Base-by-base conservation (phyloP, 495 filamentous ascomycete species). In the Lophiostoma macrostomum region DNA sequence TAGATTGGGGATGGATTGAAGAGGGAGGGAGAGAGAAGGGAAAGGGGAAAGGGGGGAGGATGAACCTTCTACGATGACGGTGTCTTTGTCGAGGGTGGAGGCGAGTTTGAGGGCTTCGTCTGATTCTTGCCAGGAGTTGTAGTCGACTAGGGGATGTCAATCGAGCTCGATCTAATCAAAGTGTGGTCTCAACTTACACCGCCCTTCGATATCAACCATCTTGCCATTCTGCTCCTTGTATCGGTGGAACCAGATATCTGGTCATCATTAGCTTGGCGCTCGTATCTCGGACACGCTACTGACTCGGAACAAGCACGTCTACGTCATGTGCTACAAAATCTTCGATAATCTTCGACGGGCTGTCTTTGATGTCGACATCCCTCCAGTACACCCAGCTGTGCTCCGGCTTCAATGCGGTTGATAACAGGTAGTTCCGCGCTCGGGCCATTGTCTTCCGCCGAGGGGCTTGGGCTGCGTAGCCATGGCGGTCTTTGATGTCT, bases 311-410 rank as follows among this genome's bases (percentile, higher is more conserved):
- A 37, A 98, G 72, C 58, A 98, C 81, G 69, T 98, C 93, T 66
- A 80, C 80, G 67, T 97, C 86, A 63, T 97, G 93, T 34, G 90
- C 87, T 48, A 93, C 87, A 64, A 97, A 94, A 65, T 98, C 91
- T 74, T 98, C 89, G 18, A 98, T 73, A 48, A 98, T 95, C 55
- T 79, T 84, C 30, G 75, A 74, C 5, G 94, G 90, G 67, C 87
- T 94, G 58, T 98, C 93, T 22, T 84, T 78, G 62, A 98, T 96
- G 71, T 98, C 93, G 24, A 95, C 90, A 67, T 98, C 93, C 49
- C 94, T 82, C 93, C 93, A 98, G 69, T 96, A 97, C 20, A 98
- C 94, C 93, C 93, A 98, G 6, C 88, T 91, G 68, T 98, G 93
- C 49, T 96, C 88, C 2, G 90, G 78, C 74, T 91, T 94, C 58